Evolutionary conservation across 192 early-diverging fungal genomes (phyloP), one percentile per base, ranked within the genome.

Genomic region (Linnemannia exigua): DNA sequence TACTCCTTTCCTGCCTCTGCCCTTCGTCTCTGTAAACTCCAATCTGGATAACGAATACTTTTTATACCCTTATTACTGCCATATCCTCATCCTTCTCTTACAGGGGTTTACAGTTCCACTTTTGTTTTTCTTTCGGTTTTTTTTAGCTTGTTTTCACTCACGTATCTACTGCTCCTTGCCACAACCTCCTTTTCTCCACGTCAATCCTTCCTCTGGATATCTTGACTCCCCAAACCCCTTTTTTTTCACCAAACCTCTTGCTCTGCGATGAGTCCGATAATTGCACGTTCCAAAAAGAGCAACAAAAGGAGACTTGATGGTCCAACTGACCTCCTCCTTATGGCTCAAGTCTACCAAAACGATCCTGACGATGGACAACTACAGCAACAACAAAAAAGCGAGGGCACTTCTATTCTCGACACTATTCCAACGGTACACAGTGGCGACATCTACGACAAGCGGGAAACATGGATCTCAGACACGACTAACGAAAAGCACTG

Each of bases 261-360:
- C 28, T 17, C 50, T 25, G 14, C n/a, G 6, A 80, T 80, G 79
- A 70, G 67, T 75, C 72, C 51, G 4, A 35, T 44, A 11, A 71
- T 1, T 44, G 61, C 28, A 9, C 50, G 70, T 28, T 3, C 31
- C 25, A 28, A 25, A 46, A 68, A 70, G 50, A 66, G 25, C 36
- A 67, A 72, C 44, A 80, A 52, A 25, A 68, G 79, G 72, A 80
- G 69, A 80, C 44, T 46, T 9, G 20, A 31, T 14, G 22, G 54
- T 20, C 35, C 58, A 38, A 48, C 33, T 14, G 71, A 74, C 61
- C 44, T 47, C 35, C 41, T 47, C 19, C 41, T 78, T 22, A 70
- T 4, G 68, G 35, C 68, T 17, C 48, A 52, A 41, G 25, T 78
- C 9, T 70, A 67, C 47, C 67, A 78, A 52, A 35, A 68, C 48